phyloP scores from a whole-genome alignment of 1,284 basidiomycete genomes.

The Cutaneotrichosporon sp. region DNA sequence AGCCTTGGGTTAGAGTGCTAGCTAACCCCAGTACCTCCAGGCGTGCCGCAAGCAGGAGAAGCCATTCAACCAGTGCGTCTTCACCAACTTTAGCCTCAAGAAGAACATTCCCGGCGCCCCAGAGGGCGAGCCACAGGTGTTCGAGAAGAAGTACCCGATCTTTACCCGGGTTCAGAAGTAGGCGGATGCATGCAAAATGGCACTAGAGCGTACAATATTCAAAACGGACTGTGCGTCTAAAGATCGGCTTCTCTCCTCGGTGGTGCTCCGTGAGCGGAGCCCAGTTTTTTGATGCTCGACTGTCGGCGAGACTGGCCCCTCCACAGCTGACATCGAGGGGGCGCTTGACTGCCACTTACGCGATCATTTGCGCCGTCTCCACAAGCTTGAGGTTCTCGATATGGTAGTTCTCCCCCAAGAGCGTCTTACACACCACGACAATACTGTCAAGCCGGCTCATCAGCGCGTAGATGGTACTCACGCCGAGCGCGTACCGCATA shows the following conservation, averaged over 20 bases:
- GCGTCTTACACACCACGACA: slow-evolving; percentile 49
- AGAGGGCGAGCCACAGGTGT: slow-evolving; percentile 77
- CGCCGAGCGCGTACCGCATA: slow-evolving; percentile 50
- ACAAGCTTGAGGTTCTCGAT: slow-evolving; percentile 30
- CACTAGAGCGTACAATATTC: slow-evolving; percentile 6
- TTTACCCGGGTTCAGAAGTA: slow-evolving; percentile 74
- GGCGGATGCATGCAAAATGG: slow-evolving; percentile 27
- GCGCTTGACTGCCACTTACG: background rate
- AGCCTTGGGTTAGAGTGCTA: too few species aligned
- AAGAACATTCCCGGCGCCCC: slow-evolving; percentile 93
- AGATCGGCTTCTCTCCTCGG: too few species aligned
- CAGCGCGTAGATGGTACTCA: slow-evolving; percentile 49
- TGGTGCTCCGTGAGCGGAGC: too few species aligned
- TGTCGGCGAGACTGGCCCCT: too few species aligned
- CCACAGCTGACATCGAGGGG: too few species aligned
- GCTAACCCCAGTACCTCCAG: slow-evolving; percentile 67
- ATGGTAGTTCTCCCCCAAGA: slow-evolving; percentile 50
- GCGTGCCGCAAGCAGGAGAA: slow-evolving; percentile 88
- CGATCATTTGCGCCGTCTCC: background rate
- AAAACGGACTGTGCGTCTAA: background rate
- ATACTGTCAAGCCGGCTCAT: slow-evolving; percentile 46
- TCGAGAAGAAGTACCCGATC: slow-evolving; percentile 84
- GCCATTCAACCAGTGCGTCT: slow-evolving; percentile 89
- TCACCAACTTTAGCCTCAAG: slow-evolving; percentile 87
- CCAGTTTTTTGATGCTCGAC: too few species aligned